phyloP scores from a whole-genome alignment of 495 filamentous ascomycete species.

The Glonium stellatum region DNA sequence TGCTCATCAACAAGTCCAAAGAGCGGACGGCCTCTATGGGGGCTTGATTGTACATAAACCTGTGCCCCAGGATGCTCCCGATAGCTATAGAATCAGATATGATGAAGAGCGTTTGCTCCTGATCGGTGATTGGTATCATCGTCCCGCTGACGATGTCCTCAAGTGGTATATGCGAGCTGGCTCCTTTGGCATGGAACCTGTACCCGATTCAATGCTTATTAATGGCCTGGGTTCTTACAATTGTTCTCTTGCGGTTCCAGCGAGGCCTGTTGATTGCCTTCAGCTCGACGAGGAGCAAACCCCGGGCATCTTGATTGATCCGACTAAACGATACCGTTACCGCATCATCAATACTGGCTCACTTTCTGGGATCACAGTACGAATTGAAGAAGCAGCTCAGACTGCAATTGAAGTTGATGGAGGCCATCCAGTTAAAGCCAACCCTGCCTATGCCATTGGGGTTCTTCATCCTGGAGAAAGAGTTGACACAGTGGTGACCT shows the following conservation, averaged over 20 bases:
- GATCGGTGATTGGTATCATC: conserved; percentile 52
- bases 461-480: conserved; percentile 47
- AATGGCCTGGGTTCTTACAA: conserved; percentile 46
- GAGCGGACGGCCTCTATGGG: conserved; percentile 24
- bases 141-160: conserved; percentile 34
- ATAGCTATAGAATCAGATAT: conserved; percentile 7
- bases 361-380: conserved; percentile 36
- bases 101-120: conserved; percentile 42
- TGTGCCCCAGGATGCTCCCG: background rate
- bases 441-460: conserved; percentile 34
- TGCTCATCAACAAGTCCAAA: conserved; percentile 13
- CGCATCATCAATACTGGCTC: conserved; percentile 34
- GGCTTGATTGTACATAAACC: conserved; percentile 24
- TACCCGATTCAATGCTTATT: conserved; percentile 47
- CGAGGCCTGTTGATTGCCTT: conserved; percentile 33
- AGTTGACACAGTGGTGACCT: conserved; percentile 41
- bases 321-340: conserved; percentile 1
- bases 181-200: conserved; percentile 47
- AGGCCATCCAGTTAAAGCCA: conserved; percentile 33
- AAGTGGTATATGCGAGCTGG: conserved; percentile 43
- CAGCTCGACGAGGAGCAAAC: conserved; percentile 14
- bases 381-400: conserved; percentile 32
- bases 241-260: conserved; percentile 44
- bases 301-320: background rate
- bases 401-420: conserved; percentile 42